Percentiles rank a stretch among this genome's conserved stretches.
Evolutionary conservation across 768 basidiomycete species (phyloP).

Genomic region (Amanita jacksonii): DNA sequence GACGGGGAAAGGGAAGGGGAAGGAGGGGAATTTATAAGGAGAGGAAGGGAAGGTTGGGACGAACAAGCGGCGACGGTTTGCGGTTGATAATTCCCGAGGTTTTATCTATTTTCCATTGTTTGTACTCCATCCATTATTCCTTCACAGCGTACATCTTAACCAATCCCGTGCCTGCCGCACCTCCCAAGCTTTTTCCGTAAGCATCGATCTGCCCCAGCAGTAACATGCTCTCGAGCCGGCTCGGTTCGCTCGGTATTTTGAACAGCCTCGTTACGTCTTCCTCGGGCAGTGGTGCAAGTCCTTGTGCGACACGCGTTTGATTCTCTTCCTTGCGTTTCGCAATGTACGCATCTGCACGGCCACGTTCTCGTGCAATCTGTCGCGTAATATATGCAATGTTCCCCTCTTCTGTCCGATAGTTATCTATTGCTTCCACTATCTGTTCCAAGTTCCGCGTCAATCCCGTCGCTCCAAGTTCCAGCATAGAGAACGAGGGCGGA

Average conservation of each 20-base stretch:
- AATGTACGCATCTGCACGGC: slow-evolving; percentile 68
- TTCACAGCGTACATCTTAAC: slow-evolving; percentile 82
- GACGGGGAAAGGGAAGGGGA: slow-evolving; percentile 13
- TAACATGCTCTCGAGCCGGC: slow-evolving; percentile 78
- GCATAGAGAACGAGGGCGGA: slow-evolving; percentile 52
- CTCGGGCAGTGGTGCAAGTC: slow-evolving; percentile 78
- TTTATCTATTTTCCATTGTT: background rate
- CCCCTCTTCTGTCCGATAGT: slow-evolving; percentile 83
- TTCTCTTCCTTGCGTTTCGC: slow-evolving; percentile 90
- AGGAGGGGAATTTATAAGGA: slow-evolving; percentile 8
- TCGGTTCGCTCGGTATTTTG: slow-evolving; percentile 85
- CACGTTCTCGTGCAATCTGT: slow-evolving; percentile 81
- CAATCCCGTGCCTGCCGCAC: slow-evolving; percentile 50
- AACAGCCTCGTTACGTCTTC: slow-evolving; percentile 79
- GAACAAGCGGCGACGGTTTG: slow-evolving; percentile 2
- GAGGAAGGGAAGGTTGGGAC: slow-evolving; percentile 7
- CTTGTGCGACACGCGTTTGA: slow-evolving; percentile 64
- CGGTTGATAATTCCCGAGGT: background rate
- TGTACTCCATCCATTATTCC: slow-evolving; percentile 13
- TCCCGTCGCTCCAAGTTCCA: slow-evolving; percentile 63
- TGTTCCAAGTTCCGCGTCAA: slow-evolving; percentile 73
- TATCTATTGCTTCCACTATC: slow-evolving; percentile 78
- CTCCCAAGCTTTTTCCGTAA: slow-evolving; percentile 68
- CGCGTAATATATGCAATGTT: slow-evolving; percentile 83
- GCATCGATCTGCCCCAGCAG: slow-evolving; percentile 83